Base-by-base conservation (phyloP, 1,139 yeast genomes). In the Pichia sp. region DNA sequence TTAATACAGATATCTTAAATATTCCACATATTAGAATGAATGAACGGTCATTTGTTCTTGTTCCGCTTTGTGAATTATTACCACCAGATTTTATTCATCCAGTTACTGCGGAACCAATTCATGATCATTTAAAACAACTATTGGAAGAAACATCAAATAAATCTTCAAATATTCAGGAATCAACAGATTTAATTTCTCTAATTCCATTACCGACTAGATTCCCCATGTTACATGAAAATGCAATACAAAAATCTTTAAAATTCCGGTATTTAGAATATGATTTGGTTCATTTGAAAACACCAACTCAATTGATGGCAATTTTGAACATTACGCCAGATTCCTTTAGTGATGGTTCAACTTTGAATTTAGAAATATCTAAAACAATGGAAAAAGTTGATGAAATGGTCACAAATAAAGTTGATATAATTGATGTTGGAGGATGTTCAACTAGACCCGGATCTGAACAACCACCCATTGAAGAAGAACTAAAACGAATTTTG, bases 241-340 rank as follows among this genome's bases (percentile, higher is more conserved):
- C 18, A 18, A 18, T 18, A 18, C 18, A 18, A 18, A 18, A 18
- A 18, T 18, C 38, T 2, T 5, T 40, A 1, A 46, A 46, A 27
- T 53, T 54, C 34, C 66, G 64, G 45, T 66, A 67, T 25, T 55
- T 77, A 34, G 60, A 63, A 44, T 76, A 75, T 56, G 79, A 76
- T 46, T 32, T 50, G 3, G 47, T 56, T 33, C 58, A 65, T 39
- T 58, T 67, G 40, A 64, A 67, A 26, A 66, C 71, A 26, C 63
- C 66, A 25, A 80, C 86, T 0, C 61, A 69, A 41, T 66, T 89
- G 45, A 92, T 92, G 98, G 95, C 90, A 1, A 83, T 92, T 43
- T 66, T 92, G 51, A 92, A 92, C 60, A 76, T 85, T 27, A 92
- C 98, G 0, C 97, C 97, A 0, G 97, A 94, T 63, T 89, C 97